Evolutionary conservation across 768 basidiomycete genomes (phyloP).

Genomic region (Mycena crocata): DNA sequence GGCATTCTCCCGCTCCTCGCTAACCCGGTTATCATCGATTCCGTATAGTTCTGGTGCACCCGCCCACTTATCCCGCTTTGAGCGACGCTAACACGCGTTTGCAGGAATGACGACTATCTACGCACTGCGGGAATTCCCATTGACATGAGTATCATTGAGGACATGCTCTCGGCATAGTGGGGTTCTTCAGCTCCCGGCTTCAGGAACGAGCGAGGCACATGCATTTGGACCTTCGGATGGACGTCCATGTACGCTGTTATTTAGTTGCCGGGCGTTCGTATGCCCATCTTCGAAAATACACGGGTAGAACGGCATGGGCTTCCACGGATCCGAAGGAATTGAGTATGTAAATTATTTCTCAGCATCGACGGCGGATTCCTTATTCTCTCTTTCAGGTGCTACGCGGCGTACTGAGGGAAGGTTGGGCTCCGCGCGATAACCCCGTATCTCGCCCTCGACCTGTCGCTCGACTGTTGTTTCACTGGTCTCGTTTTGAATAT

Average conservation of each 20-base stretch:
- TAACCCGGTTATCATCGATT: slow-evolving; percentile 1
- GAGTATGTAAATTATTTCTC: no score
- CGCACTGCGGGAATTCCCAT: slow-evolving; percentile 57
- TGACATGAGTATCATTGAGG: slow-evolving; percentile 54
- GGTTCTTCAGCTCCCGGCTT: not conserved
- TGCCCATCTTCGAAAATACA: not conserved
- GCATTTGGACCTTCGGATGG: no score
- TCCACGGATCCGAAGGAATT: not conserved
- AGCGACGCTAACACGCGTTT: not conserved
- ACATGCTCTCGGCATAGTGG: slow-evolving; percentile 43
- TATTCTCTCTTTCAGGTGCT: no score
- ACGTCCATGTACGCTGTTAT: not conserved
- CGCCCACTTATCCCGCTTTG: not conserved
- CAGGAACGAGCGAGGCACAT: not conserved
- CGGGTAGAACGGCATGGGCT: not conserved
- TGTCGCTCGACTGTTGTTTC: no score
- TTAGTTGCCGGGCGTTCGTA: no score
- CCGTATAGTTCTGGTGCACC: slow-evolving; percentile 63
- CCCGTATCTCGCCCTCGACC: no score
- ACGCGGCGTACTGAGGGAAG: no score
- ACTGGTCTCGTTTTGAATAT: no score
- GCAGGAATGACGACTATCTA: slow-evolving; percentile 67
- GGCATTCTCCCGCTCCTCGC: slow-evolving; percentile 1
- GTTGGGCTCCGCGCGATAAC: no score
- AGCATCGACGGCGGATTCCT: no score